Percentiles rank a stretch among this genome's conserved stretches.
Evolutionary conservation across 2,329 filamentous ascomycete species (phyloP).

Genomic region (Microcyclospora tardicrescens): DNA sequence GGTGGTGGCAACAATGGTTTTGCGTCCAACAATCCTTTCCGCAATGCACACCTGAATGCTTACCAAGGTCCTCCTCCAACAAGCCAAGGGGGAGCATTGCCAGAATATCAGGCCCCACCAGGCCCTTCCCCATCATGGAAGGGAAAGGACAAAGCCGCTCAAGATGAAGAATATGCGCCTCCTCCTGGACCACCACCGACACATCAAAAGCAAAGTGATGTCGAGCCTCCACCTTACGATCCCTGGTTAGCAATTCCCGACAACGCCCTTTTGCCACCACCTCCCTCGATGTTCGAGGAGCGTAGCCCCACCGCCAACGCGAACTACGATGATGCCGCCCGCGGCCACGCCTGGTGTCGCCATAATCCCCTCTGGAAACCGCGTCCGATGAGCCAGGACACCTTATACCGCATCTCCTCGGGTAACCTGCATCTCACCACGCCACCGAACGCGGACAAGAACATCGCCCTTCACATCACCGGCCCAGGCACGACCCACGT

Average conservation of each 20-base stretch:
- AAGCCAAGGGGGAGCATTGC: constrained; percentile 2
- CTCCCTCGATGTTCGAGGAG: constrained; percentile 54
- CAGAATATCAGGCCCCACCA: constrained; percentile 18
- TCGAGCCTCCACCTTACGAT: constrained; percentile 46
- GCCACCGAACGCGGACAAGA: constrained; percentile 27
- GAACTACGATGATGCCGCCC: constrained; percentile 47
- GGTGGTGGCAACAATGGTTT: constrained; percentile 2
- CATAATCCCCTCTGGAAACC: constrained; percentile 47
- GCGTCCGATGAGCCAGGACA: constrained; percentile 19
- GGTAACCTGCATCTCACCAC: constrained; percentile 39
- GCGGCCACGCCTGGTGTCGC: constrained; percentile 53
- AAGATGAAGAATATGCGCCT: constrained; percentile 15
- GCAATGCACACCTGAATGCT: constrained; percentile 4
- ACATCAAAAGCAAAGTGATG: constrained; percentile 6
- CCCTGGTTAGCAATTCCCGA: constrained; percentile 65
- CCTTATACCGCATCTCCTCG: constrained; percentile 35
- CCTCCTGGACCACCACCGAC: constrained; percentile 22
- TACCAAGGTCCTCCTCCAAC: background rate
- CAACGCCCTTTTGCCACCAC: constrained; percentile 58
- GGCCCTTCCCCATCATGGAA: constrained; percentile 17
- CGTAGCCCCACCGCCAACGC: constrained; percentile 58
- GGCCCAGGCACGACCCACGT: constrained; percentile 39
- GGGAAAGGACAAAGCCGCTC: constrained; percentile 6
- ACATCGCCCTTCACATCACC: constrained; percentile 32
- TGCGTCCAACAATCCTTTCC: constrained; percentile 8